Conservation (phyloP, 176 grass and related monocot species). For the Oryza coarctata region DNA sequence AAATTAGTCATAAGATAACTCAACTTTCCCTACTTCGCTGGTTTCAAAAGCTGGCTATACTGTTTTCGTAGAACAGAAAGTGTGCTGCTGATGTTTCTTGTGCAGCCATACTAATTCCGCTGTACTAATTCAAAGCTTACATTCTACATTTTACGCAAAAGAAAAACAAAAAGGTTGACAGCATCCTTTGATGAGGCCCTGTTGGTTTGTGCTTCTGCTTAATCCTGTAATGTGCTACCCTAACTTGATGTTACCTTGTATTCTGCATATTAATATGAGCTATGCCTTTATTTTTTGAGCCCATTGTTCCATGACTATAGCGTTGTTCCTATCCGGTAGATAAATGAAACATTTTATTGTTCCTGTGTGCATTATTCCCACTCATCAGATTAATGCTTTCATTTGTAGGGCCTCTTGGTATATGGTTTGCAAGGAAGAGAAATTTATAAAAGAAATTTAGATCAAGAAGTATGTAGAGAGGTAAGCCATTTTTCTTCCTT, state of each 20-base stretch:
- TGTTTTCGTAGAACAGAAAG: neutral
- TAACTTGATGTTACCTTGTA: constrained; percentile 11
- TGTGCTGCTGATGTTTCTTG: neutral
- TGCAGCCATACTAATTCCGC: neutral
- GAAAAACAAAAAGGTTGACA: constrained; percentile 16
- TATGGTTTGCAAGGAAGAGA: constrained; percentile 83
- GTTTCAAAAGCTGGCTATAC: neutral
- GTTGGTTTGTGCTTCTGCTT: neutral
- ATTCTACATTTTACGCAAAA: neutral
- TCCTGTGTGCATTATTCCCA: constrained; percentile 2
- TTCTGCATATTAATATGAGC: neutral
- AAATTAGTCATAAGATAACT: neutral
- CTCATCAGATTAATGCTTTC: constrained; percentile 27
- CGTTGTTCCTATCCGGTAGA: constrained; percentile 13
- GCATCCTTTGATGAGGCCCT: neutral
- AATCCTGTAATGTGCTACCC: neutral
- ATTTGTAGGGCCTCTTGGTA: constrained; percentile 80
- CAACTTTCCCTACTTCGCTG: neutral
- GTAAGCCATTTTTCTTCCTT: constrained; percentile 41
- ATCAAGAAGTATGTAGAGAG: constrained; percentile 88
- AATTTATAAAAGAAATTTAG: constrained; percentile 81
- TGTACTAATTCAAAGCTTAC: neutral
- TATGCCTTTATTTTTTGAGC: neutral
- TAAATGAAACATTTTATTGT: constrained; percentile 13
- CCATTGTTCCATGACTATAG: neutral